These are phyloP conservation scores for Fomitiporia mediterranea DNA, from an alignment of 1,284 basidiomycete genomes.

Conservation along the genomic window DNA sequence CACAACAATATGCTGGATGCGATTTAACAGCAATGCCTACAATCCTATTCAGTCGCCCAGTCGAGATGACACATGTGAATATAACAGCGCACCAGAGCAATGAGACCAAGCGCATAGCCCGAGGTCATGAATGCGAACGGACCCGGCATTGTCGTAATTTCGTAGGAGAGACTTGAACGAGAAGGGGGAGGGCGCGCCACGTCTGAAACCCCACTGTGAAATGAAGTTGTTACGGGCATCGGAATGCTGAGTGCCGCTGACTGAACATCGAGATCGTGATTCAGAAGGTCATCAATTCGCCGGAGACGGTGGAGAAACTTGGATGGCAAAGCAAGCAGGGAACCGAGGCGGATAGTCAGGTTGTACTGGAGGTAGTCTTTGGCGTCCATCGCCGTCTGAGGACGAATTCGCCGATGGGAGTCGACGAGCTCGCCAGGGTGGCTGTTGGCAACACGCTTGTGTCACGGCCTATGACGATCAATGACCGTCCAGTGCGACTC, in stretches of 20 bases:
- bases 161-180: slow-evolving; percentile 11
- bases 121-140: slow-evolving; percentile 68
- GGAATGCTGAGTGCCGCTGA: neutral
- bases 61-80: neutral
- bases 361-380: slow-evolving; percentile 17
- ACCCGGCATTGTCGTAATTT: slow-evolving; percentile 39
- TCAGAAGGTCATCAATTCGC: slow-evolving; percentile 21
- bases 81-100: slow-evolving; percentile 50
- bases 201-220: slow-evolving; percentile 3
- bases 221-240: slow-evolving; percentile 13
- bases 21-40: slow-evolving; percentile 64
- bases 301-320: slow-evolving; percentile 22
- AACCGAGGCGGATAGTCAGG: slow-evolving; percentile 20
- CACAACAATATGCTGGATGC: slow-evolving; percentile 71
- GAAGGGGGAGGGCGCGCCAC: slow-evolving; percentile 8
- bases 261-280: slow-evolving; percentile 17
- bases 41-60: slow-evolving; percentile 18
- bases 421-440: neutral
- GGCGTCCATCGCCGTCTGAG: slow-evolving; percentile 9
- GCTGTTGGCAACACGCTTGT: slow-evolving; percentile 1
- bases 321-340: slow-evolving; percentile 22
- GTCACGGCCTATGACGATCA: slow-evolving; percentile 9
- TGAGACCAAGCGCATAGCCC: slow-evolving; percentile 58
- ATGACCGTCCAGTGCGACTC: neutral
- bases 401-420: neutral